These are phyloP conservation scores for Saraca asoca DNA, from an alignment of 331 rosid genomes.

Conservation along the genomic window DNA sequence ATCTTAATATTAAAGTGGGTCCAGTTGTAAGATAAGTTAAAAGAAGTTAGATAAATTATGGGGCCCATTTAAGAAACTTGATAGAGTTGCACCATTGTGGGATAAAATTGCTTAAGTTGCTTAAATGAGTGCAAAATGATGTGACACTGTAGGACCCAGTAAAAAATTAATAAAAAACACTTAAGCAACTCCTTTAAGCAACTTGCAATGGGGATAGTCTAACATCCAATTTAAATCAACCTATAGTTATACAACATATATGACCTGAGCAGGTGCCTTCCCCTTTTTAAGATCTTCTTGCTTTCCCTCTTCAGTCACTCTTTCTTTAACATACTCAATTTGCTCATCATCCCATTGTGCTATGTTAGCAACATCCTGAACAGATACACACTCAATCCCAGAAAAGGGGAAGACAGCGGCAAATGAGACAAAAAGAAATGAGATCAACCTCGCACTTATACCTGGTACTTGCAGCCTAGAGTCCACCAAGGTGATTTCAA, in stretches of 20 bases:
- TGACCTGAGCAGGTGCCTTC: slow-evolving; percentile 80
- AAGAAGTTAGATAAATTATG: too few relatives aligned
- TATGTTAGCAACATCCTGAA: slow-evolving; percentile 80
- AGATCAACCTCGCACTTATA: slow-evolving; percentile 15
- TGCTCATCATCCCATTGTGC: slow-evolving; percentile 98
- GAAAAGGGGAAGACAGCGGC: not conserved
- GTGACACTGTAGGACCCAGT: too few relatives aligned
- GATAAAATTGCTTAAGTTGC: too few relatives aligned
- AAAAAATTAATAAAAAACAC: too few relatives aligned
- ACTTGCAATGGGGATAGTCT: too few relatives aligned
- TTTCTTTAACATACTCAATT: slow-evolving; percentile 87
- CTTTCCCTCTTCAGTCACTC: slow-evolving; percentile 84
- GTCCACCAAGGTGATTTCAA: slow-evolving; percentile 99
- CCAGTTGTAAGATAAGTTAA: too few relatives aligned
- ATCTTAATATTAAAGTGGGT: too few relatives aligned
- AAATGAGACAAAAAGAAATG: not conserved
- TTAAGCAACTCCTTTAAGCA: too few relatives aligned
- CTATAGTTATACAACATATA: slow-evolving; percentile 9
- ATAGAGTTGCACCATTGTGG: too few relatives aligned
- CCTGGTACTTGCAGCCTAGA: slow-evolving; percentile 78
- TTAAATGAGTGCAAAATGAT: too few relatives aligned
- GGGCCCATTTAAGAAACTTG: too few relatives aligned
- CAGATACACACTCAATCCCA: slow-evolving; percentile 24
- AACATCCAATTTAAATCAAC: not conserved
- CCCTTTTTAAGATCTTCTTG: slow-evolving; percentile 83